phyloP scores from a whole-genome alignment of 768 basidiomycete genomes.

The Leucocoprinus birnbaumii region DNA sequence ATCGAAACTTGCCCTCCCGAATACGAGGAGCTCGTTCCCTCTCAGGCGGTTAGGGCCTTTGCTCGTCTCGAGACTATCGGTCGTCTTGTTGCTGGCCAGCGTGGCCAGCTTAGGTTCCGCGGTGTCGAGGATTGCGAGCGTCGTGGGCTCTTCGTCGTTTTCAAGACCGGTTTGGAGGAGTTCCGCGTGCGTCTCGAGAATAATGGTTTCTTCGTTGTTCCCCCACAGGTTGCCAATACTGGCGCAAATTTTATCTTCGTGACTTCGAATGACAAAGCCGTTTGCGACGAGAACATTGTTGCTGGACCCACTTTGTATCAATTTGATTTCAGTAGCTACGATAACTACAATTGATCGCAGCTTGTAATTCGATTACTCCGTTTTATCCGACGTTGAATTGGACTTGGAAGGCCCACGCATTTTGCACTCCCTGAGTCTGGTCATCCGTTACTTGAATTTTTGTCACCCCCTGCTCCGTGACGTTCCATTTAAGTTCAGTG shows the following conservation, averaged over 20 bases:
- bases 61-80: conserved; percentile 21
- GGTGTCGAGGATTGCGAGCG: conserved; percentile 1
- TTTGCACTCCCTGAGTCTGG: conserved; percentile 13
- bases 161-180: conserved; percentile 13
- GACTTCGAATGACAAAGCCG: conserved; percentile 12
- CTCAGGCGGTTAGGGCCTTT: conserved; percentile 20
- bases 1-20: conserved; percentile 49
- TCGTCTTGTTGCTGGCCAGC: conserved; percentile 18
- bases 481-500: conserved; percentile 13
- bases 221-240: conserved; percentile 28
- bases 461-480: conserved; percentile 24
- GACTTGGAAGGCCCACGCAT: conserved; percentile 26
- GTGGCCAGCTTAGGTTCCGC: background rate
- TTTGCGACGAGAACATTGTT: conserved; percentile 45
- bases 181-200: conserved; percentile 7
- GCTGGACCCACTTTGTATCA: conserved; percentile 53
- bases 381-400: conserved; percentile 6
- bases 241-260: conserved; percentile 52
- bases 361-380: background rate
- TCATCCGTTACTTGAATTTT: conserved; percentile 21
- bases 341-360: background rate
- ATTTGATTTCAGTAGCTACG: conserved; percentile 30
- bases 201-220: conserved; percentile 33
- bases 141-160: background rate
- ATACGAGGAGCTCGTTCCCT: conserved; percentile 42